Evolutionary conservation across 495 filamentous ascomycete genomes (phyloP).

Genomic region (Penicillium canariense): DNA sequence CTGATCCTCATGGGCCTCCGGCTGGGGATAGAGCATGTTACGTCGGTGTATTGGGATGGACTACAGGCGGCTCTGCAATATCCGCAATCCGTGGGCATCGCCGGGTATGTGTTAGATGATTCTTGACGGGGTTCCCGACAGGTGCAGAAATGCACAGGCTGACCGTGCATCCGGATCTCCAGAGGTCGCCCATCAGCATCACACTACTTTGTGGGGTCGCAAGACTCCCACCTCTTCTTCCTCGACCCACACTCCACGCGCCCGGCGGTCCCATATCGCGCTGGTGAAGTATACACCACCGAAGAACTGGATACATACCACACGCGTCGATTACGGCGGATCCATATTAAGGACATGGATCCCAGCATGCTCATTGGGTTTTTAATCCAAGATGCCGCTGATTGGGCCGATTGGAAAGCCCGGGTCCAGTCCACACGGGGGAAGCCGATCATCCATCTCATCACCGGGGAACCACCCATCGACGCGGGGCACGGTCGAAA

Average conservation of each 20-base stretch:
- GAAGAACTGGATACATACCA: conserved; percentile 84
- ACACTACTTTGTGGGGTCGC: conserved; percentile 96
- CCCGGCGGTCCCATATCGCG: conserved; percentile 58
- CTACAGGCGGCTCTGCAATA: conserved; percentile 78
- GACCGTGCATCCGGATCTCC: not conserved
- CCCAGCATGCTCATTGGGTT: conserved; percentile 99
- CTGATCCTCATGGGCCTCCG: conserved; percentile 84
- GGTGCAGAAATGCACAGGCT: conserved; percentile 3
- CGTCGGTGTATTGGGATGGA: conserved; percentile 87
- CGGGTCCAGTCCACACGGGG: conserved; percentile 66
- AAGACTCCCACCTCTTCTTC: conserved; percentile 87
- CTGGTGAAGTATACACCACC: conserved; percentile 53
- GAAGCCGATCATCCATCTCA: conserved; percentile 80
- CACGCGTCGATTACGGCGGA: conserved; percentile 74
- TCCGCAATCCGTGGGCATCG: conserved; percentile 89
- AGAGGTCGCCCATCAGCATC: conserved; percentile 92
- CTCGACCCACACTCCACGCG: conserved; percentile 88
- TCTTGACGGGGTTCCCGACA: too few relatives aligned
- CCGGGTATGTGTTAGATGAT: conserved; percentile 67
- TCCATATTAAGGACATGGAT: conserved; percentile 92
- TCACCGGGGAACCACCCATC: conserved; percentile 58
- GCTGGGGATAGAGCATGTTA: conserved; percentile 90
- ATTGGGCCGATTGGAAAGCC: conserved; percentile 80
- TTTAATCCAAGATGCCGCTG: conserved; percentile 74
- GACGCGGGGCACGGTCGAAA: conserved; percentile 56